Percentiles rank a stretch among this genome's conserved stretches.
phyloP scores from a whole-genome alignment of 768 basidiomycete species.

The Suillus placidus region DNA sequence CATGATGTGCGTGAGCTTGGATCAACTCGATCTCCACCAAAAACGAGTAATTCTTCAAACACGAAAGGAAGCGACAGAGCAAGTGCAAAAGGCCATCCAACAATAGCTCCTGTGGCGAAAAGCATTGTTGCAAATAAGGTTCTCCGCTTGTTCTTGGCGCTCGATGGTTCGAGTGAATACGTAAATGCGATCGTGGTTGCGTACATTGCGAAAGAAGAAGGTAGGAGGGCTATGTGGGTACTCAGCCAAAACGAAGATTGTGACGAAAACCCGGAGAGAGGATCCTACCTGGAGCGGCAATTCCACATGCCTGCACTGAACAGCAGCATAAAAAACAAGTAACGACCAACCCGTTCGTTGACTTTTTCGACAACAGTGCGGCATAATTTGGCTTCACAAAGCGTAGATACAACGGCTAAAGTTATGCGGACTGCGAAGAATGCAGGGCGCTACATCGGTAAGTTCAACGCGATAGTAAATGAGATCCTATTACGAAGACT shows the following conservation, averaged over 20 bases:
- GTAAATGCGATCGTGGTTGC: slow-evolving; percentile 78
- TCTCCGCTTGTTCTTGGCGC: slow-evolving; percentile 51
- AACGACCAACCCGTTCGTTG: slow-evolving; percentile 91
- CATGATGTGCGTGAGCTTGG: slow-evolving; percentile 49
- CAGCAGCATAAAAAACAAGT: slow-evolving; percentile 83
- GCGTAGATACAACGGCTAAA: slow-evolving; percentile 69
- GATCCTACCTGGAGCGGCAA: slow-evolving; percentile 72
- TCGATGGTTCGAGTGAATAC: slow-evolving; percentile 63
- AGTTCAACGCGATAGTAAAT: slow-evolving; percentile 10
- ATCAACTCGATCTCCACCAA: slow-evolving; percentile 65
- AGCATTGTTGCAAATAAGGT: slow-evolving; percentile 66
- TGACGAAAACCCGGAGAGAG: background rate
- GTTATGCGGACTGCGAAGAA: slow-evolving; percentile 90
- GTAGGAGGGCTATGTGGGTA: slow-evolving; percentile 73
- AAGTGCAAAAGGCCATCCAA: slow-evolving; percentile 97
- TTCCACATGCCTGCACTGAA: slow-evolving; percentile 96
- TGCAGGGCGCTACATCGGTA: slow-evolving; percentile 62
- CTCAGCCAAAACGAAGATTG: slow-evolving; percentile 14
- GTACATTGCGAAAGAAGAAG: slow-evolving; percentile 96
- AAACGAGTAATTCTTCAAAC: slow-evolving; percentile 84
- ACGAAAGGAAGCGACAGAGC: slow-evolving; percentile 88
- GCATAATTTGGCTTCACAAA: slow-evolving; percentile 84
- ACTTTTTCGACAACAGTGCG: slow-evolving; percentile 78
- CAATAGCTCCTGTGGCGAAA: slow-evolving; percentile 81
- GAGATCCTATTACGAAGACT: slow-evolving; percentile 17